Conservation (phyloP, 495 filamentous ascomycete species). For the Penicillium malachiteum region DNA sequence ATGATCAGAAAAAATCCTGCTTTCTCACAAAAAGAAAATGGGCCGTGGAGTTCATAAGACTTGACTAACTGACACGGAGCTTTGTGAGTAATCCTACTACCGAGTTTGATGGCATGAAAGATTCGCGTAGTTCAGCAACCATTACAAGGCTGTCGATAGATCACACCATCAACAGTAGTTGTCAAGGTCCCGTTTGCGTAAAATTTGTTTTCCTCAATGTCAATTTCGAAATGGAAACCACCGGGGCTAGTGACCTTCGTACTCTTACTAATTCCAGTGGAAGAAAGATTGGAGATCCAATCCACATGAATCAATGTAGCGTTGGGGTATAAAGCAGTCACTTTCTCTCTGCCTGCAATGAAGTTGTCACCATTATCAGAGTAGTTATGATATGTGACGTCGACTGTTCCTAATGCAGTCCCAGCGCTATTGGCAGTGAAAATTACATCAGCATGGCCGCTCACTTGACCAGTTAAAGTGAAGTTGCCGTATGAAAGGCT, state of each 20-base stretch:
- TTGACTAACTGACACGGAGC: too few relatives aligned
- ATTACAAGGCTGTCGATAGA: constrained; percentile 24
- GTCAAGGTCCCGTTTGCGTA: constrained; percentile 26
- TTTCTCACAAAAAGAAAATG: too few relatives aligned
- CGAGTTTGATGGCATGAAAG: too few relatives aligned
- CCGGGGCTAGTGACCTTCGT: constrained; percentile 22
- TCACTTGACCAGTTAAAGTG: not conserved
- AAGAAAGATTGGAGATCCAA: constrained; percentile 21
- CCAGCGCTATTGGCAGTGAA: not conserved
- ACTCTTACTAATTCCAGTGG: constrained; percentile 6
- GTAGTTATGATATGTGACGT: constrained; percentile 18
- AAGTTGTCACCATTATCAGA: constrained; percentile 21
- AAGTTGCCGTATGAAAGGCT: not conserved
- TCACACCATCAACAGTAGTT: constrained; percentile 18
- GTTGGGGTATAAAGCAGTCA: constrained; percentile 1
- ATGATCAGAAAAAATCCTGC: too few relatives aligned
- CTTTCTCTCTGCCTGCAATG: constrained; percentile 16
- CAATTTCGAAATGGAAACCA: constrained; percentile 22
- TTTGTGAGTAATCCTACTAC: too few relatives aligned
- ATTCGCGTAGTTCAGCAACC: not conserved
- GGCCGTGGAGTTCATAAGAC: too few relatives aligned
- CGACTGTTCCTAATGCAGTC: constrained; percentile 11
- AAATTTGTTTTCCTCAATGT: constrained; percentile 20
- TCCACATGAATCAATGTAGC: constrained; percentile 6
- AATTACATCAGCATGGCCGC: not conserved